A percentile compares a stretch with the other conserved stretches of the same genome.
phyloP scores from a whole-genome alignment of 345 rosid species.

The Gossypium raimondii region DNA sequence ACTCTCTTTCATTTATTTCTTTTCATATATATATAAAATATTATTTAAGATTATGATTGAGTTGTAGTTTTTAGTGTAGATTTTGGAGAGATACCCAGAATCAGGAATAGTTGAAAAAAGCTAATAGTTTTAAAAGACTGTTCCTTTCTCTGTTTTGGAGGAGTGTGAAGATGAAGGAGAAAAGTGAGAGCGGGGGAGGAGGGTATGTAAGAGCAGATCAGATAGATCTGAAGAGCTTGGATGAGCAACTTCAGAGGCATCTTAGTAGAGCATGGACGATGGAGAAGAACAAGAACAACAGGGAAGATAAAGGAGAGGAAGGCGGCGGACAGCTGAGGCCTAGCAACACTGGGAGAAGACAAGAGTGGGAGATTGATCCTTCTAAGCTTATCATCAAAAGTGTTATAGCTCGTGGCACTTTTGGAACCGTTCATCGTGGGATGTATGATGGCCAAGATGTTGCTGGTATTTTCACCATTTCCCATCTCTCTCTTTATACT shows the following conservation, averaged over 20 bases:
- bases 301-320: constrained; percentile 31
- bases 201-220: constrained; percentile 96
- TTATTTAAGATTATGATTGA: background rate
- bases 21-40: background rate
- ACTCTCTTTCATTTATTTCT: background rate
- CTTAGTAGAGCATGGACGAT: constrained; percentile 70
- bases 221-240: constrained; percentile 92
- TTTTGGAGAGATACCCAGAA: constrained; percentile 1
- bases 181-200: constrained; percentile 55
- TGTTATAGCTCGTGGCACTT: constrained; percentile 92
- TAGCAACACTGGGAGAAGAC: constrained; percentile 33
- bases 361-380: constrained; percentile 99
- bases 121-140: constrained; percentile 2
- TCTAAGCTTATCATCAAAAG: constrained; percentile 70
- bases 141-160: background rate
- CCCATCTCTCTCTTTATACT: background rate
- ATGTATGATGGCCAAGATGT: constrained; percentile 87
- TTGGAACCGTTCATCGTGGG: constrained; percentile 94
- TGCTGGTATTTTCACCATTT: constrained; percentile 52
- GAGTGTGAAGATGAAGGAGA: constrained; percentile 45
- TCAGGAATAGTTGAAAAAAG: background rate
- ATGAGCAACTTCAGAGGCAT: constrained; percentile 93
- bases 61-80: constrained; percentile 4
- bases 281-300: constrained; percentile 73
- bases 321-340: constrained; percentile 23